Base-by-base conservation (phyloP, 225 moss, liverwort and hornwort genomes). In the Lunularia cruciata region DNA sequence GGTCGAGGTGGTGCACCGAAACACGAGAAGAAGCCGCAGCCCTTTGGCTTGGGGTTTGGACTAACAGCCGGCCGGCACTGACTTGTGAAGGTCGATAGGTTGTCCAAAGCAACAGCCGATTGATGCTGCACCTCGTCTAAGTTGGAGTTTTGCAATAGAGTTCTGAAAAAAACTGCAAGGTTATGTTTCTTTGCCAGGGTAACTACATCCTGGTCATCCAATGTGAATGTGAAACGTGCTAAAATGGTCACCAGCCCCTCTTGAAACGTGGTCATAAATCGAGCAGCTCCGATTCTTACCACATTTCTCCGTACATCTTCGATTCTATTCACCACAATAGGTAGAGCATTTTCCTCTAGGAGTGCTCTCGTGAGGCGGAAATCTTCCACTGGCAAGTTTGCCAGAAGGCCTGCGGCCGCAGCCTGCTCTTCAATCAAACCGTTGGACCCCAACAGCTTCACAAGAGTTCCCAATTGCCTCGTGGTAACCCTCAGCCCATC, bases 401-500 rank as follows among this genome's bases (percentile, higher is more conserved):
- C 90, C 3, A 98, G 79, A 63, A 98, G 82, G 23, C 85, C 93
- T 3, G 96, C 92, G 20, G 91, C 90, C 28, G 84, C 73, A 34
- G 96, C 82, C 79, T 98, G 96, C 77, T 98, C 96, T 63, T 98
- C 93, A 59, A 88, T 84, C 37, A 82, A 70, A 36, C 85, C 87
- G 38, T 87, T 79, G 2, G 81, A 80, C 18, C 77, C 86, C 51
- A 98, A 73, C 35, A 98, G 79, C 75, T 55, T 89, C 65, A 98
- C 82, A 58, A 98, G 78, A 1, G 93, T 93, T 15, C 90, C 87
- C 34, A 98, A 75, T 75, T 98, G 96, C 18, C 86, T 78, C 0
- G 92, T 92, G 13, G 96, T 93, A 49, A 91, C 73, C 28, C 90
- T 87, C 72, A 98, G 63, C 20, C 96, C 96, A 27, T 98, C 96